These are phyloP conservation scores for Symbiodinium pilosum DNA, from an alignment of 73 alveolate genomes.

Conservation along the genomic window DNA sequence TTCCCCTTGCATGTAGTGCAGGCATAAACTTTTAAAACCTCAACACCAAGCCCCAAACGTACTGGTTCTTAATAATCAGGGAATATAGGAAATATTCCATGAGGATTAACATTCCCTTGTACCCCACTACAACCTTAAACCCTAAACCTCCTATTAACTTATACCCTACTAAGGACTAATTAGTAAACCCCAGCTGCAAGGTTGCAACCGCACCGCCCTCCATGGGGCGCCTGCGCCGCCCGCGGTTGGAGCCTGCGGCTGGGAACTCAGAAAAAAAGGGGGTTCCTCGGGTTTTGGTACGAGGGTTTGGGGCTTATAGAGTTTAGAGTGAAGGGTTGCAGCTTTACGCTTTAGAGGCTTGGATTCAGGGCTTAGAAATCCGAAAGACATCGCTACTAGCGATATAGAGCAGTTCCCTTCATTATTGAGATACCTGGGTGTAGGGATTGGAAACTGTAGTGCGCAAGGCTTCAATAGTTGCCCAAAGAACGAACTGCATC, in stretches of 20 bases:
- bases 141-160: not conserved
- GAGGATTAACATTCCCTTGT: not conserved
- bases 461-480: too few species aligned
- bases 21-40: not conserved
- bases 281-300: not conserved
- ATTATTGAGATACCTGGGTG: too few species aligned
- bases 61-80: too few species aligned
- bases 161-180: not conserved
- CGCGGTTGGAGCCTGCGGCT: not conserved
- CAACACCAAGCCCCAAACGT: not conserved
- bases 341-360: not conserved
- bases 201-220: not conserved
- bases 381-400: too few species aligned
- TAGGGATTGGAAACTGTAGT: too few species aligned
- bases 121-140: not conserved
- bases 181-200: slow-evolving; percentile 8
- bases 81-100: too few species aligned
- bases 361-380: not conserved
- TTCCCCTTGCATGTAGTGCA: not conserved
- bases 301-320: not conserved
- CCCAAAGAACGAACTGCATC: too few species aligned
- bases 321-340: not conserved
- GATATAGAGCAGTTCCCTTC: too few species aligned
- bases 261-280: not conserved
- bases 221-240: slow-evolving; percentile 58